Evolutionary conservation across 331 rosid species (phyloP).

Genomic region (Malus hybrid): DNA sequence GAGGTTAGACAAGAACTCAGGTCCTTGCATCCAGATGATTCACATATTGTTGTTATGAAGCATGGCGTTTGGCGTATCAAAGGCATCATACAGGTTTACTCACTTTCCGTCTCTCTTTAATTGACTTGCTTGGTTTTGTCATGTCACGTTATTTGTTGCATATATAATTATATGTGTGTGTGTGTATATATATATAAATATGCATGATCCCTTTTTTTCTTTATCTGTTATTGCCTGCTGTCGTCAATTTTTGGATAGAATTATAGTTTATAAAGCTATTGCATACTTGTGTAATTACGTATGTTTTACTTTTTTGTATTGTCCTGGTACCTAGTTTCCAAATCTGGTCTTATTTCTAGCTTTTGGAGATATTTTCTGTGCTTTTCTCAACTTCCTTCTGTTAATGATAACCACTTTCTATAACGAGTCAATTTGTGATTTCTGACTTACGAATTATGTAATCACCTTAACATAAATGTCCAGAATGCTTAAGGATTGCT

Average conservation of each 20-base stretch:
- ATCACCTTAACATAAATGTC: not conserved
- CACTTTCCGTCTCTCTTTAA: not conserved
- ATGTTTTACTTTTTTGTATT: not conserved
- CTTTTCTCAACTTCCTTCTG: not conserved
- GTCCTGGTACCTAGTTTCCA: too few relatives aligned
- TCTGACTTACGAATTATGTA: not conserved
- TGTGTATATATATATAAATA: not conserved
- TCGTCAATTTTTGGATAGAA: not conserved
- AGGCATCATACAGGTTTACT: slow-evolving; percentile 63
- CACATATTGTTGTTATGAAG: slow-evolving; percentile 34
- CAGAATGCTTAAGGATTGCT: not conserved
- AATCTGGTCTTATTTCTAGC: not conserved
- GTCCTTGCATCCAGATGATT: slow-evolving; percentile 40
- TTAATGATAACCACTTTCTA: not conserved
- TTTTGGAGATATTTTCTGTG: not conserved
- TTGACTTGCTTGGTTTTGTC: not conserved
- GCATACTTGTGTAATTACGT: not conserved
- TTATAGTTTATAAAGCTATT: not conserved
- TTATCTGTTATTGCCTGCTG: not conserved
- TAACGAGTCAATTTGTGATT: not conserved
- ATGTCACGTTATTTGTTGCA: not conserved
- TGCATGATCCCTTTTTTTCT: not conserved
- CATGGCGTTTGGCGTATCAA: slow-evolving; percentile 48
- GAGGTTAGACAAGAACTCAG: slow-evolving; percentile 44
- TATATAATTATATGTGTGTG: not conserved